A percentile compares a stretch with the other conserved stretches of the same genome.
Conservation (phyloP, 257 asterid genomes). For the Schizonepeta tenuifolia region DNA sequence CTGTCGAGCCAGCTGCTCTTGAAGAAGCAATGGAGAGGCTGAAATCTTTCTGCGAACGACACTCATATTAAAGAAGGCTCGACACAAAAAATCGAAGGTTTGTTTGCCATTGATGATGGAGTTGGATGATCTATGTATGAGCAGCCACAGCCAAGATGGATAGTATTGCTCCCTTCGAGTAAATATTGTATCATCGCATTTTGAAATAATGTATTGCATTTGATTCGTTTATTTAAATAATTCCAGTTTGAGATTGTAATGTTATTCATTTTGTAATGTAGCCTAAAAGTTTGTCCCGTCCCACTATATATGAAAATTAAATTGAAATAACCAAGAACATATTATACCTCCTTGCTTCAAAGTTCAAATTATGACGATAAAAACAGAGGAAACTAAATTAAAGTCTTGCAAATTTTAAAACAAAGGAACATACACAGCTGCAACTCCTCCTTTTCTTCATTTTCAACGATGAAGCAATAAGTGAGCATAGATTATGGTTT, state of each 20-base stretch:
- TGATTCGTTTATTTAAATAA: conserved; percentile 25
- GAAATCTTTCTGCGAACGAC: conserved; percentile 62
- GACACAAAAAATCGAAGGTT: background rate
- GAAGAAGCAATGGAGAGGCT: conserved; percentile 68
- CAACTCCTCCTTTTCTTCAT: background rate
- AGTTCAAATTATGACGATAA: background rate
- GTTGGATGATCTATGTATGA: background rate
- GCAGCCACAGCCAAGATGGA: background rate
- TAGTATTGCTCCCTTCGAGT: conserved; percentile 22
- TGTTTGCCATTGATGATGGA: background rate
- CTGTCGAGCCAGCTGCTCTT: conserved; percentile 61
- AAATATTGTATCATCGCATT: conserved; percentile 18
- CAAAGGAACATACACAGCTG: background rate
- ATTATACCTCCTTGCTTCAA: background rate
- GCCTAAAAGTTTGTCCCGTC: background rate
- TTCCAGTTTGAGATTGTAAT: conserved; percentile 5
- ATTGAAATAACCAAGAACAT: background rate
- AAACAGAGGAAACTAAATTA: background rate
- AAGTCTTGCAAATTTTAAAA: background rate
- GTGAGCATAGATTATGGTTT: background rate
- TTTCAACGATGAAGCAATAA: background rate
- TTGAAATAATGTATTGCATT: conserved; percentile 21
- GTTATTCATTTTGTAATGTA: conserved; percentile 19
- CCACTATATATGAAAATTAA: background rate
- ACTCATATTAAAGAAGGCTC: conserved; percentile 40